Evolutionary conservation across 2,329 filamentous ascomycete genomes (phyloP).

Genomic region (Microsporum canis): DNA sequence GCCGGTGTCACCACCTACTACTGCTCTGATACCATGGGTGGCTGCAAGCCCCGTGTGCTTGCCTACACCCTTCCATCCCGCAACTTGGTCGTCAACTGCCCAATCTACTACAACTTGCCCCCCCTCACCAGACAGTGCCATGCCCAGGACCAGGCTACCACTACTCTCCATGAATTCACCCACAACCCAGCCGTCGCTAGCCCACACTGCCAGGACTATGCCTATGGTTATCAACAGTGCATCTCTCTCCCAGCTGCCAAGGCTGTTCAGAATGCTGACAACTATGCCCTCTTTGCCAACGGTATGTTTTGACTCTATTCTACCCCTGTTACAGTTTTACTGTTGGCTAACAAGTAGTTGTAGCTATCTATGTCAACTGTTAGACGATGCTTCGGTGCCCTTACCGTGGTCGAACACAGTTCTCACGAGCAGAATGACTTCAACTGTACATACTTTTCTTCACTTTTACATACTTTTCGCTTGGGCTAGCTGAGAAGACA

Average conservation of each 20-base stretch:
- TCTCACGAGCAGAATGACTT: background rate
- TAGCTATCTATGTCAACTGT: slow-evolving; percentile 3
- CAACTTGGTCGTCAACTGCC: slow-evolving; percentile 52
- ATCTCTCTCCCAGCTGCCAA: slow-evolving; percentile 37
- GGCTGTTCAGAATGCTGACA: slow-evolving; percentile 55
- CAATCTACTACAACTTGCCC: slow-evolving; percentile 45
- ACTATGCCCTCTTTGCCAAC: slow-evolving; percentile 45
- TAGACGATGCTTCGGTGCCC: background rate
- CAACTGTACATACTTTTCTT: background rate
- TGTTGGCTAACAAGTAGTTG: background rate
- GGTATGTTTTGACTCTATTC: slow-evolving; percentile 20
- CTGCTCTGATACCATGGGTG: slow-evolving; percentile 49
- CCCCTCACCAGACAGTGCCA: slow-evolving; percentile 45
- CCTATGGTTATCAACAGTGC: slow-evolving; percentile 45
- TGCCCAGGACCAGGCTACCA: slow-evolving; percentile 54
- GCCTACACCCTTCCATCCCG: slow-evolving; percentile 49
- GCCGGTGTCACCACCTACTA: slow-evolving; percentile 43
- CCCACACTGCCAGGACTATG: slow-evolving; percentile 50
- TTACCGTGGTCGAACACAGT: background rate
- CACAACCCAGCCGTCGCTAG: slow-evolving; percentile 44
- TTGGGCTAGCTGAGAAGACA: background rate
- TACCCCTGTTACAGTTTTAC: background rate
- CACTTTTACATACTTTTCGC: background rate
- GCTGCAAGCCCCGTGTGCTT: slow-evolving; percentile 44
- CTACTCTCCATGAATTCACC: slow-evolving; percentile 54